A percentile compares a stretch with the other conserved stretches of the same genome.
Evolutionary conservation across 345 rosid species (phyloP).

Genomic region (Moricandia moricandioides): DNA sequence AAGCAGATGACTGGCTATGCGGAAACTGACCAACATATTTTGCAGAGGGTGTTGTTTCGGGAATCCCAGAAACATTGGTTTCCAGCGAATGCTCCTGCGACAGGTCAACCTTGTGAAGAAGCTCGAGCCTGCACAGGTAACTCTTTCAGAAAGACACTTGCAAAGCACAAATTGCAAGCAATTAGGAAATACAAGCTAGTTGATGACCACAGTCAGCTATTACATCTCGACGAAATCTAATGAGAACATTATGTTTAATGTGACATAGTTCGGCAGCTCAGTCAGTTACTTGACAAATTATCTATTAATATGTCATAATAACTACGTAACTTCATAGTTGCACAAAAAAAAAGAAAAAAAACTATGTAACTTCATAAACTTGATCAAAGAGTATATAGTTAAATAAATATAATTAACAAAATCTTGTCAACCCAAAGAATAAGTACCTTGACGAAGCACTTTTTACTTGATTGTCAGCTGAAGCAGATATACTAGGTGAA

Average conservation of each 20-base stretch:
- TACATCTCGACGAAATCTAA: background rate
- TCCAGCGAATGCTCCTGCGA: slow-evolving; percentile 29
- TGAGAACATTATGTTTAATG: background rate
- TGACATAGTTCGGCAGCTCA: background rate
- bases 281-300: background rate
- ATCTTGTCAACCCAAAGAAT: no score
- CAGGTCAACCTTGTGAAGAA: slow-evolving; percentile 82
- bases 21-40: slow-evolving; percentile 54
- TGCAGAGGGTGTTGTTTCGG: slow-evolving; percentile 33
- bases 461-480: slow-evolving; percentile 22
- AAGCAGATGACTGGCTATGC: slow-evolving; percentile 47
- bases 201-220: background rate
- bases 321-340: no score
- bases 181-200: background rate
- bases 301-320: background rate
- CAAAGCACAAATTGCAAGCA: slow-evolving; percentile 6
- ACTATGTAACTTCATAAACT: no score
- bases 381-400: no score
- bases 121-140: slow-evolving; percentile 63
- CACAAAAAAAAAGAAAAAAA: no score
- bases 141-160: background rate
- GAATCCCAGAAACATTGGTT: slow-evolving; percentile 27
- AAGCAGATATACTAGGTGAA: slow-evolving; percentile 42
- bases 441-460: no score
- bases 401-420: no score